Base-by-base conservation (phyloP, 139 green algal species). In the Chlorella vulgaris region DNA sequence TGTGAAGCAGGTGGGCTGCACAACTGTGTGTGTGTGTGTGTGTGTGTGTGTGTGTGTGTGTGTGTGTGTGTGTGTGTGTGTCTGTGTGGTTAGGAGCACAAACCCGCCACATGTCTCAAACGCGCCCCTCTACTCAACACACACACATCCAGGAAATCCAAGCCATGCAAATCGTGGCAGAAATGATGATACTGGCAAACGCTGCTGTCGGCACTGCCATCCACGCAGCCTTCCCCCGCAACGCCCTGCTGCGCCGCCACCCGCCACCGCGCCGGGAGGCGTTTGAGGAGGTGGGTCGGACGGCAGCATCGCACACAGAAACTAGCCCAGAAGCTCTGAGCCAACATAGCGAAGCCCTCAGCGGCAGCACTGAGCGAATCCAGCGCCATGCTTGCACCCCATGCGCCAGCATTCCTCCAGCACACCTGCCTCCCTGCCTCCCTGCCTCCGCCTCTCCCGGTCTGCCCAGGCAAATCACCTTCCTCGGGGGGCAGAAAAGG, bases 171-270 rank as follows among this genome's bases (percentile, higher is more conserved):
- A 98, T 98, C 91, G 94, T 99, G 69, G 95, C 98, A 82, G 96
- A 98, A 90, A 95, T 97, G 90, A 98, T 98, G 96, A 87, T 99
- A 29, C 71, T 97, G 31, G 96, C 94, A 73, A 98, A 99, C 71
- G 77, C 94, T 0, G 89, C 93, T 8, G 94, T 97, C 26, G 96
- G 94, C 7, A 82, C 92, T 40, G 90, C 93, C 80, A 96, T 96
- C 18, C 80, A 94, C 50, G 8, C 75, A 0, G 80, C 87, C 47
- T 97, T 96, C 87, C 90, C 93, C 2, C 73, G 83, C 8, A 91
- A 87, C 71, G 85, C 89, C 15, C 82, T 98, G 81, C 88, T 98
- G 87, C 91, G 94, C 29, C 87, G 89, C 29, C 94, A 98, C 84
- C 85, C 89, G 38, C 83, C 87, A 51, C 93, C 92, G 15, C 78